Evolutionary conservation across 2,329 filamentous ascomycete species (phyloP), one percentile per base, ranked within the genome.

Genomic region (Sphaerostilbella broomeana): DNA sequence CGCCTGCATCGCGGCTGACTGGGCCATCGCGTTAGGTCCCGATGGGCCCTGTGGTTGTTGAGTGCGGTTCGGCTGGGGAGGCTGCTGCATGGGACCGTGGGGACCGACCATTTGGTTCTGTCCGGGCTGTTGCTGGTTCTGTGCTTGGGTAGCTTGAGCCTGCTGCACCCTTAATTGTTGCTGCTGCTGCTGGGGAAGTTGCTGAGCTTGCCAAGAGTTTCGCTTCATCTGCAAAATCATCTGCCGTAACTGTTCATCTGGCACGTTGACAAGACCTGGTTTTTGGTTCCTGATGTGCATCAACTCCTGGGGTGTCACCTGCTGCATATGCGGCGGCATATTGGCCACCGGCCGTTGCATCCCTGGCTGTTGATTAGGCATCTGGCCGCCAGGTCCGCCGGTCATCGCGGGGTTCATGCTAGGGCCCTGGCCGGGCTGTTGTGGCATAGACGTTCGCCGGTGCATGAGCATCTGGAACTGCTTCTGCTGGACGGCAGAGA

Each of bases 61-160:
- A 6, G 53, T 45, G 37, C 59, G 57, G 31, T 46, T 55, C 51
- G 47, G 51, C 47, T 78, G 75, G 31, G 65, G 69, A 42, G 73
- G 73, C 43, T 75, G 75, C 42, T 74, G 70, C 46, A 73, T 72
- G 40, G 73, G 73, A 3, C 64, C 64, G 46, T 68, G 72, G 35
- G 70, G 70, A 3, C 60, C 55, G 19, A 68, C 6, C 54, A 71
- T 64, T 17, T 65, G 64, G 18, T 57, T 60, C 43, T 64, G 58
- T 4, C 54, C 55, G 24, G 58, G 55, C 29, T 60, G 57, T 35
- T 62, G 63, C 38, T 65, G 63, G 12, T 54, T 56, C 13, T 43
- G 41, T 11, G 58, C 56, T 39, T 56, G 54, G 42, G 49, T 35
- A 4, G 58, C 59, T 24, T 65, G 62, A 11, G 25, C 13, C 4